Evolutionary conservation across 2,329 filamentous ascomycete genomes (phyloP).

Genomic region (Periconia sp.): DNA sequence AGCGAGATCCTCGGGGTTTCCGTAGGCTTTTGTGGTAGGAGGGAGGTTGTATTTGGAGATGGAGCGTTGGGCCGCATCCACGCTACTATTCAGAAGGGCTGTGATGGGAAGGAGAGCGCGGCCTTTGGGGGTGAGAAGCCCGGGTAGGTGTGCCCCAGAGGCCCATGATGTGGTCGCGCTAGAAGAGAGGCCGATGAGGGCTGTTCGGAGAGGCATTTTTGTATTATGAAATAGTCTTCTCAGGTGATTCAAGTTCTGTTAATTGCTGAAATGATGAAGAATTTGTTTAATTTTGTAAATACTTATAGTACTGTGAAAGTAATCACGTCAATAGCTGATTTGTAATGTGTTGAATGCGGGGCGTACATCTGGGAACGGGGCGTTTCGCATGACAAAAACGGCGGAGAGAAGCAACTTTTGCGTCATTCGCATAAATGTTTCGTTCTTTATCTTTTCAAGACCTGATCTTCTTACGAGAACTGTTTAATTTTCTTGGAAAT

Average conservation of each 20-base stretch:
- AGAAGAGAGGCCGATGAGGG: constrained; percentile 28
- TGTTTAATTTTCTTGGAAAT: no score
- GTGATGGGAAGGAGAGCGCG: constrained; percentile 45
- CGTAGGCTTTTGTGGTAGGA: constrained; percentile 48
- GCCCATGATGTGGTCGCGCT: constrained; percentile 33
- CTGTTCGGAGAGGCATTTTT: constrained; percentile 21
- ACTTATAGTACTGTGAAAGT: background rate
- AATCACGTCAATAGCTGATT: background rate
- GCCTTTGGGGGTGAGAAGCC: constrained; percentile 23
- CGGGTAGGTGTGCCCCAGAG: constrained; percentile 40
- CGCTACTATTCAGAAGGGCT: constrained; percentile 51
- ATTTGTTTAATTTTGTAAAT: background rate
- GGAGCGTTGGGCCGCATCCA: constrained; percentile 44
- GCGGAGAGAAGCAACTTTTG: no score
- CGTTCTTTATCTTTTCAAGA: no score
- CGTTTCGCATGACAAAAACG: no score
- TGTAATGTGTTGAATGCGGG: background rate
- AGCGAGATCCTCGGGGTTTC: constrained; percentile 46
- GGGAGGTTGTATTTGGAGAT: constrained; percentile 45
- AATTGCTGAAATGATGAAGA: background rate
- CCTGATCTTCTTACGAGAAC: no score
- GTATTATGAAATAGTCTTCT: background rate
- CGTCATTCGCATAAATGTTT: no score
- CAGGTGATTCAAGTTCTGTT: background rate
- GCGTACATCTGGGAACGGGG: background rate